Evolutionary conservation across 2,329 filamentous ascomycete genomes (phyloP).

Genomic region (Beauveria caledonica): DNA sequence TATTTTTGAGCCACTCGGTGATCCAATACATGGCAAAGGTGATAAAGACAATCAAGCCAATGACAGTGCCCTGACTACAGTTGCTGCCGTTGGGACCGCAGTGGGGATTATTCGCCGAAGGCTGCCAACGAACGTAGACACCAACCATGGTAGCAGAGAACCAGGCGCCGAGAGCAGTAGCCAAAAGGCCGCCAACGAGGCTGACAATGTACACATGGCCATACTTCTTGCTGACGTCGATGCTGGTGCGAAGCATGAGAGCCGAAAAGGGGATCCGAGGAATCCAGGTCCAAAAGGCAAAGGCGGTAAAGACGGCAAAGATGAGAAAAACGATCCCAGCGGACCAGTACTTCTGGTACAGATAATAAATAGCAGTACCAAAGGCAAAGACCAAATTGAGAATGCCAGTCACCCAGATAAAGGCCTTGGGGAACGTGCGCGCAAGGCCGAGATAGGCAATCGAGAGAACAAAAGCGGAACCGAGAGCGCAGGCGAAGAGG

Average conservation of each 20-base stretch:
- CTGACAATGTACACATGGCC: constrained; percentile 85
- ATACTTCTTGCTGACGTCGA: constrained; percentile 75
- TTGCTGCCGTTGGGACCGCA: constrained; percentile 44
- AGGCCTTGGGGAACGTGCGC: constrained; percentile 73
- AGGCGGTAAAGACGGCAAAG: constrained; percentile 68
- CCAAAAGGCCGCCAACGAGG: constrained; percentile 70
- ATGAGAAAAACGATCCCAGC: constrained; percentile 82
- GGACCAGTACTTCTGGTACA: constrained; percentile 66
- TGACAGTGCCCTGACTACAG: constrained; percentile 70
- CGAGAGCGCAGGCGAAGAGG: constrained; percentile 72
- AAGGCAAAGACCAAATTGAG: constrained; percentile 77
- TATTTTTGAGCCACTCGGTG: constrained; percentile 88
- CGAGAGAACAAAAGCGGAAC: constrained; percentile 65
- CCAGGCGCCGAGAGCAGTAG: constrained; percentile 72
- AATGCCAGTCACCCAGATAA: constrained; percentile 89
- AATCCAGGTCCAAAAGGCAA: constrained; percentile 86
- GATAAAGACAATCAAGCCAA: constrained; percentile 75
- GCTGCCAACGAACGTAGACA: constrained; percentile 78
- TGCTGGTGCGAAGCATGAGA: constrained; percentile 77
- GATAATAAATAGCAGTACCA: constrained; percentile 82
- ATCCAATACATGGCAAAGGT: constrained; percentile 95
- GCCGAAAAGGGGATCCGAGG: constrained; percentile 84
- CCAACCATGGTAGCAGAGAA: constrained; percentile 79
- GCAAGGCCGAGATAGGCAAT: constrained; percentile 69
- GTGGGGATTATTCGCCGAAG: constrained; percentile 42